A percentile compares a stretch with the other conserved stretches of the same genome.
These are phyloP conservation scores for Conoideocrella luteorostrata DNA, from an alignment of 2,329 filamentous ascomycete genomes.

Conservation along the genomic window DNA sequence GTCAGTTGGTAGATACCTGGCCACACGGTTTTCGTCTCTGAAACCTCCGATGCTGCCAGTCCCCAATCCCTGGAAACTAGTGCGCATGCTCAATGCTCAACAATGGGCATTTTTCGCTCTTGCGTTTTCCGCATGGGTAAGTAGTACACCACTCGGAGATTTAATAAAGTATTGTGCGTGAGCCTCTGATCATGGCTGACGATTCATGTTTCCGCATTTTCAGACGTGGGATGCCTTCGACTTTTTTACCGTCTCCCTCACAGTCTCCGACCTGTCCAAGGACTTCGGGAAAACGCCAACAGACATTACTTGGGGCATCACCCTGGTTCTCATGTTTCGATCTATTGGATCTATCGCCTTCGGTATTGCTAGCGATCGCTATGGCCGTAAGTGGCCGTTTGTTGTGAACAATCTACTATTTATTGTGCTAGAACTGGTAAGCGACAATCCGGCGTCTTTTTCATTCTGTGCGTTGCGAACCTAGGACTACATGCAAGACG, in stretches of 20 bases:
- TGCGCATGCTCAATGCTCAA: slow-evolving; percentile 40
- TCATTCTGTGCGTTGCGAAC: background rate
- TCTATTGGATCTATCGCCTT: slow-evolving; percentile 49
- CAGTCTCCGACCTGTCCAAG: slow-evolving; percentile 45
- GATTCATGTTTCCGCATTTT: too few species aligned
- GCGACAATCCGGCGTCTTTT: too few species aligned
- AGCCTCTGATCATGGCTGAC: too few species aligned
- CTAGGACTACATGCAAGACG: too few species aligned
- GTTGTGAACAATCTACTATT: slow-evolving; percentile 69
- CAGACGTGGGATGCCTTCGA: slow-evolving; percentile 60
- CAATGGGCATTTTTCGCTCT: slow-evolving; percentile 52
- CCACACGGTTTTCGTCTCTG: slow-evolving; percentile 47
- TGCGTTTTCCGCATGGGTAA: slow-evolving; percentile 51
- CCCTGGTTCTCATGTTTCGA: slow-evolving; percentile 55
- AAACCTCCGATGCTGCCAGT: slow-evolving; percentile 50
- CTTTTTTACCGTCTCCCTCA: slow-evolving; percentile 60
- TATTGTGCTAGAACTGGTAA: slow-evolving; percentile 63
- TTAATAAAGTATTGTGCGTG: too few species aligned
- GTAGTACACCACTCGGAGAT: slow-evolving; percentile 12
- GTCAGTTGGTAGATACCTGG: slow-evolving; percentile 39
- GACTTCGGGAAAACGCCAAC: slow-evolving; percentile 47
- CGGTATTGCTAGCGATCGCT: slow-evolving; percentile 49
- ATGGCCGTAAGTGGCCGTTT: slow-evolving; percentile 65
- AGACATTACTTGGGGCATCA: slow-evolving; percentile 60
- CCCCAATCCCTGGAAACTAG: slow-evolving; percentile 44